Percentiles rank a stretch among this genome's conserved stretches.
phyloP scores from a whole-genome alignment of 495 filamentous ascomycete species.

The Trichoderma virens region DNA sequence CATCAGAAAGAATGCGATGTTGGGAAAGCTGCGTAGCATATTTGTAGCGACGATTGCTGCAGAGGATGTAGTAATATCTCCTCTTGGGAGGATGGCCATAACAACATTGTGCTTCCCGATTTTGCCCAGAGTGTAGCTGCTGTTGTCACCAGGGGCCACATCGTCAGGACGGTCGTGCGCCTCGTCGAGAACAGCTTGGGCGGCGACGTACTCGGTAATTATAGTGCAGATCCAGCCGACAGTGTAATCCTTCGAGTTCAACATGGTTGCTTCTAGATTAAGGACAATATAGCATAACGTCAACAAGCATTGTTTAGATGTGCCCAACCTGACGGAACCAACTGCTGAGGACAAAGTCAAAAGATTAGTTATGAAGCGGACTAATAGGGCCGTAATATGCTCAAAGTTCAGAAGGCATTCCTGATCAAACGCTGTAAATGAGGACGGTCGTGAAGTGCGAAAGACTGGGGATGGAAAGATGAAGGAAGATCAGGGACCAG shows the following conservation, averaged over 20 bases:
- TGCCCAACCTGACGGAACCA: no score
- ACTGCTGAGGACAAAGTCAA: no score
- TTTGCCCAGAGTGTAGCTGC: constrained; percentile 27
- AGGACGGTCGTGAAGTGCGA: no score
- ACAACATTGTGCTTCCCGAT: constrained; percentile 22
- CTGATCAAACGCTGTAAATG: no score
- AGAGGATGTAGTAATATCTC: background rate
- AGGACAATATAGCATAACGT: no score
- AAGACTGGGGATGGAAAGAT: no score
- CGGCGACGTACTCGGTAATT: constrained; percentile 25
- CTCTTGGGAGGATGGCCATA: background rate
- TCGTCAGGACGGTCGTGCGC: constrained; percentile 19
- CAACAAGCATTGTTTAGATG: no score
- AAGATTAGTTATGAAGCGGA: no score
- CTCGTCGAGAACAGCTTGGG: constrained; percentile 28
- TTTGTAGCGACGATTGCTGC: background rate
- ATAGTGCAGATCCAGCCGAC: constrained; percentile 35
- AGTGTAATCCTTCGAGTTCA: constrained; percentile 10
- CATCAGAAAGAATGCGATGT: background rate
- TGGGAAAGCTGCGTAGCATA: background rate
- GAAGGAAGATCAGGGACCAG: no score
- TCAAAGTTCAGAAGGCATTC: no score
- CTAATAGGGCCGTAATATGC: no score
- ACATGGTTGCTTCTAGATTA: no score
- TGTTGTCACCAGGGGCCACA: constrained; percentile 22